Base-by-base conservation (phyloP, 2,329 filamentous ascomycete species). In the Fusarium tricinctum region DNA sequence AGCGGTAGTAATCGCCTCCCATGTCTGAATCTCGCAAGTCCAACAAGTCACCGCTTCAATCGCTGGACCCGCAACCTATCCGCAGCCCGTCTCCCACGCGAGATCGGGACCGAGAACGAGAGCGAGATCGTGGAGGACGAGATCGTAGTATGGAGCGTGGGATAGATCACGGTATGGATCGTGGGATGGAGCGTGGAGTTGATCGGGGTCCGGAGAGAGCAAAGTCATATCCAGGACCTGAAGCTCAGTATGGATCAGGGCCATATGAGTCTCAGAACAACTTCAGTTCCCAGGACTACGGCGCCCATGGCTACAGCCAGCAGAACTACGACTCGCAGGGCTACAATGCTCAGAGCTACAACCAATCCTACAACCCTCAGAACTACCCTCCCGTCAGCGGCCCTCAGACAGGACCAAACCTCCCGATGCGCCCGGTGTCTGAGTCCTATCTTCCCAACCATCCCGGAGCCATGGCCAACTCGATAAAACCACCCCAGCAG, bases 41-140 rank as follows among this genome's bases (percentile, higher is more conserved):
- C 38, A 63, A 63, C 55, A 71, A 69, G 55, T 67, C 69, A 58
- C 73, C 73, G 44, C 68, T 76, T 49, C 54, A 66, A 44, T 58
- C 71, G 48, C 44, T 76, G 40, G 73, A 75, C 58, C 75, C 75
- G 62, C 75, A 69, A 42, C 75, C 75, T 9, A 58, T 74, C 9
- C 70, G 69, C 17, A 73, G 60, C 46, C 72, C 66, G 7, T 74
- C 74, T 28, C 73, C 75, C 20, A 49, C 71, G 20, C 63, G 66
- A 28, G 61, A 57, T 12, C 43, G 54, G 43, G 61, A 64, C 15
- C 61, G 61, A 10, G 58, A 55, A 8, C 49, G 54, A 30, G 59
- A 63, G 15, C 60, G 67, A 39, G 51, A 55, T 8, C 50, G 40
- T 26, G 30, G 15, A 15, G 40, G 30, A 47, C 46, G 49, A 17